Conservation (phyloP, 805 yeast species). For the Candida yuanshanica region DNA sequence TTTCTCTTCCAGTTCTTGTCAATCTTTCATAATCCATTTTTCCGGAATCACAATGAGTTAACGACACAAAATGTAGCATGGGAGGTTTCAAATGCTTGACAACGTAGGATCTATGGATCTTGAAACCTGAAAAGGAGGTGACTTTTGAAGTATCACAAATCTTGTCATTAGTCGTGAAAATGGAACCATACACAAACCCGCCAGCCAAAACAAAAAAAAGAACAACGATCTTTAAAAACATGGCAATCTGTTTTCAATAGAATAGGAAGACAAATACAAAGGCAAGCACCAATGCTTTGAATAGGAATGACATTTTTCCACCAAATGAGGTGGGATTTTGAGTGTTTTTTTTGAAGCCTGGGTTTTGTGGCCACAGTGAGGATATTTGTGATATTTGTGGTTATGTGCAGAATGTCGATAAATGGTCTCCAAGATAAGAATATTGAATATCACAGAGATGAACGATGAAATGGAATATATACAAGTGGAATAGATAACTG, state of each 20-base stretch:
- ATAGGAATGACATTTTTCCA: neutral
- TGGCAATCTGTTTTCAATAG: neutral
- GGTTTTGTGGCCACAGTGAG: too few species aligned
- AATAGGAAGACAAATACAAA: neutral
- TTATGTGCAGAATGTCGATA: too few species aligned
- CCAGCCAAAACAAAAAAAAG: slow-evolving; percentile 2
- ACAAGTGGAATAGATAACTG: too few species aligned
- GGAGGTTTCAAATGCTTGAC: slow-evolving; percentile 33
- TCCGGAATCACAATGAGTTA: slow-evolving; percentile 51
- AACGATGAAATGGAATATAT: too few species aligned
- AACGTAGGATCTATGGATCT: slow-evolving; percentile 43
- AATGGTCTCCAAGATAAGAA: too few species aligned
- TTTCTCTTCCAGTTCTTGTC: slow-evolving; percentile 27
- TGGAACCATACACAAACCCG: neutral
- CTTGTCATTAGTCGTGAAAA: slow-evolving; percentile 16
- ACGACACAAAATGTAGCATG: slow-evolving; percentile 36
- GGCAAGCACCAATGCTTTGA: neutral
- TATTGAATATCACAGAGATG: too few species aligned
- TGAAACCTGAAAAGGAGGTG: slow-evolving; percentile 46
- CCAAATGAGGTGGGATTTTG: too few species aligned
- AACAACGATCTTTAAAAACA: neutral
- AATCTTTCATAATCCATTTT: slow-evolving; percentile 37
- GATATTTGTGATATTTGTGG: too few species aligned
- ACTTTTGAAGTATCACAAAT: slow-evolving; percentile 30
- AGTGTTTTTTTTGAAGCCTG: too few species aligned